Evolutionary conservation across 768 basidiomycete species (phyloP), one percentile per base, ranked within the genome.

Genomic region (Suillus cothurnatus): DNA sequence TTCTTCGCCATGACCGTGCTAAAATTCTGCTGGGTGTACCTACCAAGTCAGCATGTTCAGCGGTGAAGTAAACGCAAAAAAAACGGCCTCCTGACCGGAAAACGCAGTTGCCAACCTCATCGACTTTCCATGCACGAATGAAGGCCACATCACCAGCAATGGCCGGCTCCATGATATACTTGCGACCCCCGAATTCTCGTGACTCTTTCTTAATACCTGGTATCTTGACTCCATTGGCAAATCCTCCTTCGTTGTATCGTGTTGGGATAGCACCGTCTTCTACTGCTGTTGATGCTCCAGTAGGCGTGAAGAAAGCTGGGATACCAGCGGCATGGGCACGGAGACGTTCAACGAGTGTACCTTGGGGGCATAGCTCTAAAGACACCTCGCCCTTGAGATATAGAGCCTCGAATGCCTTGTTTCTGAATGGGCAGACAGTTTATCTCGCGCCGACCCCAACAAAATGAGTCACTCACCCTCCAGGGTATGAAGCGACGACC

Each of bases 231-330:
- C 92, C 91, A 6, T 85, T 84, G 28, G 82, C 78, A 61, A 87
- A 82, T 26, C 93, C 92, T 23, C 91, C 92, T 28, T 85, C 81
- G 60, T 91, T 89, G 76, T 93, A 94, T 26, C 89, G 85, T 68
- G 90, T 84, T 36, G 94, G 91, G 71, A 95, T 93, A 3, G 84
- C 76, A 2, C 94, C 94, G 56, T 87, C 79, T 75, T 95, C 92
- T 3, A 94, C 86, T 3, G 92, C 92, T n/a, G 94, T 95, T n/a
- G 85, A 85, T 8, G 93, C 92, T 19, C 95, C 95, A 0, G 94
- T 95, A 14, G 94, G 95, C 5, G 93, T 97, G 78, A 83, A 96
- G 81, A 97, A 95, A n/a, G 91, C 94, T 17, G 95, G 94, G 66
- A 95, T 94, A 61, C 95, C 95, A 12, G 93, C 92, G 8, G 93